Evolutionary conservation across 2,329 filamentous ascomycete species (phyloP), one percentile per base, ranked within the genome.

Genomic region (Oidium heveae): DNA sequence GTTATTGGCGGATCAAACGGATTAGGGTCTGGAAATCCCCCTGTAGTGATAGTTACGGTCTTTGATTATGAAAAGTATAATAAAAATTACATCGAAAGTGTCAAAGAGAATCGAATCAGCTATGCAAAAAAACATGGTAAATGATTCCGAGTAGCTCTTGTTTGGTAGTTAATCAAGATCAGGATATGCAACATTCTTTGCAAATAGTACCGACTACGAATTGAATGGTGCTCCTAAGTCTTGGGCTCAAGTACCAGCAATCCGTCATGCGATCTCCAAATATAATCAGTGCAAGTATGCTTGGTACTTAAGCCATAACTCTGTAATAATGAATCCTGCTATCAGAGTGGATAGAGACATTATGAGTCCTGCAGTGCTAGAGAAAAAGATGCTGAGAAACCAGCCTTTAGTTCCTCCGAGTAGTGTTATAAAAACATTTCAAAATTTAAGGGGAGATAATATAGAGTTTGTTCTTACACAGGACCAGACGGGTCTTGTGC

Each of bases 351-450:
- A 86, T 59, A 72, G 77, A 1, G 76, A 86, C 61, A 68, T 98
- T 41, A 77, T 93, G 66, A 71, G 77, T 12, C 69, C 79, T 12
- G 70, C 71, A 54, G 76, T 72, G 55, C 73, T 98, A 51, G 83
- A 93, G 63, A 72, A 72, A 22, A 66, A 84, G 55, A 95, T 96
- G 86, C 77, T 91, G 61, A 83, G 80, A 65, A 84, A 94, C 66
- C 74, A 80, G 54, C 79, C 91, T 6, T 79, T 98, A 53, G 89
- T 96, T 9, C 91, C 89, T 1, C 91, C 93, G 0, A 86, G 95
- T 68, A 94, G 86, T 69, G 88, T 98, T 62, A 96, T 98, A 70
- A 89, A 85, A 71, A 96, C 93, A 0, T 94, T 94, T 65, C 71
- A 76, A 16, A 82, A 94, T 64, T 71, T 94, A n/a, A 79, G 78